Base-by-base conservation (phyloP, 1,284 basidiomycete genomes). In the Ganoderma resinaceum region DNA sequence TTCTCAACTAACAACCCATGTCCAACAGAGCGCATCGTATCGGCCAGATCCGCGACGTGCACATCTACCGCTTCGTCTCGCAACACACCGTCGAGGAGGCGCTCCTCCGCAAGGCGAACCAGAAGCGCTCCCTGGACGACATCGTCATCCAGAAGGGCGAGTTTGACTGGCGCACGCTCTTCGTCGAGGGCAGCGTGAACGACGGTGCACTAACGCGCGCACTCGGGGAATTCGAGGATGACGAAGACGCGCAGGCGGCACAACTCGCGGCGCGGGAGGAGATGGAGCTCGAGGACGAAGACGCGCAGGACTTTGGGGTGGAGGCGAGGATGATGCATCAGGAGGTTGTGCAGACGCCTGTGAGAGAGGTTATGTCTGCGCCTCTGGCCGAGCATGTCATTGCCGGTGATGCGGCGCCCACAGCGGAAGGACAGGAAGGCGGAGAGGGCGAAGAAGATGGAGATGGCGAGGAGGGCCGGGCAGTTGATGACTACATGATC, bases 41-140 rank as follows among this genome's bases (percentile, higher is more conserved):
- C 74, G 97, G 97, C 11, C 97, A 99, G 80, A 98, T 97, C 62
- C 91, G 97, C 33, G 96, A 98, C 76, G 97, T 99, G 12, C 95
- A 98, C 78, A 97, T 99, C 75, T 98, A 98, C 80, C 93, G 97
- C 7, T 97, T 99, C 79, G 92, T 99, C 59, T 97, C 95, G 5
- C 86, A 91, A 73, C 89, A 95, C 80, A 98, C 97, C 0, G 95
- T 99, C 60, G 97, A 99, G 81, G 97, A 98, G 81, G 96, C 96
- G 68, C 95, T 99, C 89, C 87, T 98, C 43, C 91, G 93, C 69
- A 98, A 98, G 80, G 97, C 97, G 18, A 97, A 98, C 75, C 96
- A 99, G 82, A 99, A 99, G 80, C 91, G 97, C 59, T 88, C 92
- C 20, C 84, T 99, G 63, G 96, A 98, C 79, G 92, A 94, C 68